Evolutionary conservation across 768 basidiomycete genomes (phyloP).

Genomic region (Crepidotus variabilis): DNA sequence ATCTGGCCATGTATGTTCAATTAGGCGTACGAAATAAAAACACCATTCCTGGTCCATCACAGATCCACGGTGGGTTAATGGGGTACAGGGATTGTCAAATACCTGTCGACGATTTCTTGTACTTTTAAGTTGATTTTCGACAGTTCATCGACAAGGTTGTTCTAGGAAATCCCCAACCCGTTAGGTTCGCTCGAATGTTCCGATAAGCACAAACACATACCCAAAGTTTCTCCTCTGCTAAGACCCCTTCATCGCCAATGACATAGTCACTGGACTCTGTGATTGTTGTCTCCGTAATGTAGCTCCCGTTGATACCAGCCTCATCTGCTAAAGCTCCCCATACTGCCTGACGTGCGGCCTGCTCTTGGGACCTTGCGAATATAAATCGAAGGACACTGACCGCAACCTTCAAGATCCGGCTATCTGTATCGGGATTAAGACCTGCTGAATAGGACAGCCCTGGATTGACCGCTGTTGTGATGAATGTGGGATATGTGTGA

Average conservation of each 20-base stretch:
- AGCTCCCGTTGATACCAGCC: slow-evolving; percentile 16
- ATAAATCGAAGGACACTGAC: slow-evolving; percentile 20
- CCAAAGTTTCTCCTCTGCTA: slow-evolving; percentile 15
- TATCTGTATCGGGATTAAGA: slow-evolving; percentile 18
- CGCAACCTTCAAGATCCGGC: slow-evolving; percentile 9
- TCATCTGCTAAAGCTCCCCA: slow-evolving; percentile 28
- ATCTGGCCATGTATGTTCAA: no score
- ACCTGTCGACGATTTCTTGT: no score
- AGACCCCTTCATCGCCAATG: slow-evolving; percentile 12
- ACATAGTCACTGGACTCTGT: slow-evolving; percentile 16
- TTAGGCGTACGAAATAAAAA: no score
- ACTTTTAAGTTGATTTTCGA: no score
- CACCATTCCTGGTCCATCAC: no score
- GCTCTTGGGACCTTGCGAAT: slow-evolving; percentile 31
- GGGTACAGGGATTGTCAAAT: no score
- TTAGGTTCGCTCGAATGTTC: no score
- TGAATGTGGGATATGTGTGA: slow-evolving; percentile 16
- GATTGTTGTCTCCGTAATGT: slow-evolving; percentile 6
- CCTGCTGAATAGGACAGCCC: slow-evolving; percentile 38
- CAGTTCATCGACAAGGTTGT: background rate
- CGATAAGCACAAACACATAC: slow-evolving; percentile 10
- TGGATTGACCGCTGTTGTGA: slow-evolving; percentile 32
- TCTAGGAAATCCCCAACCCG: no score
- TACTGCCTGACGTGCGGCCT: slow-evolving; percentile 29
- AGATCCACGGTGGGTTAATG: no score